These are phyloP conservation scores for Diaporthe caulivora DNA, from an alignment of 2,329 filamentous ascomycete species.

Conservation along the genomic window DNA sequence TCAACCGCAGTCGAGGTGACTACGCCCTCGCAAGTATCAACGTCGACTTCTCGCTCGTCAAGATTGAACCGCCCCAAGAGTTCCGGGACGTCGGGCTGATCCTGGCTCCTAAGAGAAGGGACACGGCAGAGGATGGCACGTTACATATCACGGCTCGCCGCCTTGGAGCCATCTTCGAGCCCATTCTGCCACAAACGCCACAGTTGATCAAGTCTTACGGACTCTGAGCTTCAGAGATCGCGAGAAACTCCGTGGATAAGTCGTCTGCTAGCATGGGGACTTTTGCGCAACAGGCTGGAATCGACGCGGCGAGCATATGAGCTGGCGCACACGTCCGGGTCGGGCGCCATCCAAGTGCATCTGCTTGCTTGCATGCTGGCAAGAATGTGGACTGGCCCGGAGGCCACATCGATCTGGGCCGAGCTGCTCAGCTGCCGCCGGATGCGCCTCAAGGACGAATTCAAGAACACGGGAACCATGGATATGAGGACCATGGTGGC, in stretches of 20 bases:
- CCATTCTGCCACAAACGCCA: slow-evolving; percentile 48
- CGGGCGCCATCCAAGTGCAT: slow-evolving; percentile 46
- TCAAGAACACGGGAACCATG: neutral
- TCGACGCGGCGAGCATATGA: slow-evolving; percentile 43
- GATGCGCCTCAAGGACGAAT: neutral
- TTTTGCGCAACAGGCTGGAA: slow-evolving; percentile 46
- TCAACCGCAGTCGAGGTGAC: neutral
- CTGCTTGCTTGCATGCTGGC: slow-evolving; percentile 52
- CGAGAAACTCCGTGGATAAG: slow-evolving; percentile 32
- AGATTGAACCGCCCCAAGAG: slow-evolving; percentile 51
- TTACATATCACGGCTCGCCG: slow-evolving; percentile 53
- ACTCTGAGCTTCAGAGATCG: slow-evolving; percentile 48
- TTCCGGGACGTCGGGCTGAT: slow-evolving; percentile 43
- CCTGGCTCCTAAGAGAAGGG: slow-evolving; percentile 44
- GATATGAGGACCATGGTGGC: slow-evolving; percentile 3
- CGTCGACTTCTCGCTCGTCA: slow-evolving; percentile 57
- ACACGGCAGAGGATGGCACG: slow-evolving; percentile 53
- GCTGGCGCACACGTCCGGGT: slow-evolving; percentile 44
- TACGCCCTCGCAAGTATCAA: slow-evolving; percentile 47
- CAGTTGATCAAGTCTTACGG: slow-evolving; percentile 52
- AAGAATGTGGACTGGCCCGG: slow-evolving; percentile 40
- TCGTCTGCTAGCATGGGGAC: slow-evolving; percentile 29
- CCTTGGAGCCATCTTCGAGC: slow-evolving; percentile 55
- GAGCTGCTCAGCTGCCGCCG: slow-evolving; percentile 44
- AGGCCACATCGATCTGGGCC: slow-evolving; percentile 50